These are phyloP conservation scores for Phytophthora hibernalis DNA, from an alignment of 352 stramenopile species.

Conservation along the genomic window DNA sequence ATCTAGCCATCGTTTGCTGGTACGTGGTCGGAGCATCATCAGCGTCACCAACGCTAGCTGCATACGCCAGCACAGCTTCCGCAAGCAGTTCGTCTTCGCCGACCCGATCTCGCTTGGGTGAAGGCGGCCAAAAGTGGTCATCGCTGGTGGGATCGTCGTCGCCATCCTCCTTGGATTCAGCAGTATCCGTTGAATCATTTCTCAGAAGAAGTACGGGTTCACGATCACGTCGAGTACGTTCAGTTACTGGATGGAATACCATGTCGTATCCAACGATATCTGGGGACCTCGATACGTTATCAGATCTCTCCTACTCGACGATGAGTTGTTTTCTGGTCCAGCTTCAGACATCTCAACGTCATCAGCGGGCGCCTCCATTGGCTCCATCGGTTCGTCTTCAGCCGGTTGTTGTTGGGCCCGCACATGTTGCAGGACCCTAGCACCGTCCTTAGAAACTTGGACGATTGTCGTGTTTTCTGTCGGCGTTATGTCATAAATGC, in stretches of 20 bases:
- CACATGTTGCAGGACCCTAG: neutral
- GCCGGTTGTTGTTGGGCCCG: neutral
- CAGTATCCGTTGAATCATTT: neutral
- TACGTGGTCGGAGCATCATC: constrained; percentile 7
- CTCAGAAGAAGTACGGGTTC: constrained; percentile 3
- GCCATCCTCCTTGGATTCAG: neutral
- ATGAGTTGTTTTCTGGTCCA: neutral
- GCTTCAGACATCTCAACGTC: neutral
- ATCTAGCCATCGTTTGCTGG: constrained; percentile 6
- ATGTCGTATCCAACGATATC: neutral
- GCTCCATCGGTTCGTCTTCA: neutral
- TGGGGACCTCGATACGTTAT: neutral
- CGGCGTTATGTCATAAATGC: constrained; percentile 8
- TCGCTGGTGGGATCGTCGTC: constrained; percentile 1
- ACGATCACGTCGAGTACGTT: neutral
- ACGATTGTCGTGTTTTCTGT: constrained; percentile 4
- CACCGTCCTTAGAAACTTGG: neutral
- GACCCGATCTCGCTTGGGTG: constrained; percentile 7
- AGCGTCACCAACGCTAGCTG: constrained; percentile 6
- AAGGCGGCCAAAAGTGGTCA: constrained; percentile 10
- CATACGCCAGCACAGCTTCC: constrained; percentile 18
- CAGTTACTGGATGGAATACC: neutral
- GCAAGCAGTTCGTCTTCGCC: constrained; percentile 10
- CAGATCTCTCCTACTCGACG: neutral
- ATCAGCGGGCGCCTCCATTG: neutral